Evolutionary conservation across 2,329 filamentous ascomycete genomes (phyloP).

Genomic region (Aspergillus oerlinghausenensis): DNA sequence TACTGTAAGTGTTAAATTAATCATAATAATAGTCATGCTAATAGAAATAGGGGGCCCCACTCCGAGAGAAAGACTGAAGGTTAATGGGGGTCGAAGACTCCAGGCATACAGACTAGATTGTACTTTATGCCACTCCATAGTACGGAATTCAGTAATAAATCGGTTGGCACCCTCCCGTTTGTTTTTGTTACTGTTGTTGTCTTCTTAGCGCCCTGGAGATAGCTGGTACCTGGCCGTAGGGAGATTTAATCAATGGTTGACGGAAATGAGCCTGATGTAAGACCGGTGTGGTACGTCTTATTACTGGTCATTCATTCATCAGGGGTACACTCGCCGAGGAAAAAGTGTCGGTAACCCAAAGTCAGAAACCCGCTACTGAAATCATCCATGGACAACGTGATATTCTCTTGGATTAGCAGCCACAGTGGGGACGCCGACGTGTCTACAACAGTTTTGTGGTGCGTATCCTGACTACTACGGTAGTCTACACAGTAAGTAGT

Average conservation of each 20-base stretch:
- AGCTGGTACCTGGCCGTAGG: background rate
- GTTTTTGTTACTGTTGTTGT: background rate
- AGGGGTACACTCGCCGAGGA: background rate
- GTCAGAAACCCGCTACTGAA: constrained; percentile 2
- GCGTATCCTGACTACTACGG: background rate
- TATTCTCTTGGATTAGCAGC: constrained; percentile 7
- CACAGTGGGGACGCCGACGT: constrained; percentile 5
- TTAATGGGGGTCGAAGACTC: background rate
- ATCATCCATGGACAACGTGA: constrained; percentile 8
- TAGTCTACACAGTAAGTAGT: background rate
- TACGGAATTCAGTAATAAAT: background rate
- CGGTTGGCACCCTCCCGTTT: background rate
- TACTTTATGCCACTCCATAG: background rate
- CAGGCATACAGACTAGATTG: too few species aligned
- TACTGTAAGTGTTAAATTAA: background rate
- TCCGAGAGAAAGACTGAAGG: background rate
- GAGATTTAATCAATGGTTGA: background rate
- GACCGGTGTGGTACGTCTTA: background rate
- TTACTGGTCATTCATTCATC: background rate
- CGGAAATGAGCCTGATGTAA: background rate
- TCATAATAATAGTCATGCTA: background rate
- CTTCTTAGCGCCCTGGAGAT: background rate
- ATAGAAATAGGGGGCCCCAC: background rate
- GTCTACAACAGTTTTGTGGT: background rate
- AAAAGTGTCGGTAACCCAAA: constrained; percentile 4